These are phyloP conservation scores for Tricholomella constricta DNA, from an alignment of 768 basidiomycete species.

Conservation along the genomic window DNA sequence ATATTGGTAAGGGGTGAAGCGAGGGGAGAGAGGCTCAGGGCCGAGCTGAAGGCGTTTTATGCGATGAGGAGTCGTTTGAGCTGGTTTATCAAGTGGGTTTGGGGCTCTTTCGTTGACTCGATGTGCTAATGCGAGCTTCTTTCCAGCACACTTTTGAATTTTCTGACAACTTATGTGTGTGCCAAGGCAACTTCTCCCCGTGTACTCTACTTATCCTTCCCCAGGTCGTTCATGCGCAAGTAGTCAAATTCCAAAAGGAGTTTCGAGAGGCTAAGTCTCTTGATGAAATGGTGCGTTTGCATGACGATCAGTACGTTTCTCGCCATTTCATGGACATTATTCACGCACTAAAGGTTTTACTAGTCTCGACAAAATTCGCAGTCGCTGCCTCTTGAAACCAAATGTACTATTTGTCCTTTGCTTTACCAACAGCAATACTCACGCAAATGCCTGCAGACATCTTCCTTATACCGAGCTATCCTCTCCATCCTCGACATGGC, in stretches of 20 bases:
- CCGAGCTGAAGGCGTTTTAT: slow-evolving; percentile 70
- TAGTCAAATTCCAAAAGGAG: slow-evolving; percentile 57
- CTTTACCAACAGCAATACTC: background rate
- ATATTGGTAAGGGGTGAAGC: slow-evolving; percentile 63
- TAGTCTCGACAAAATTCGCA: slow-evolving; percentile 54
- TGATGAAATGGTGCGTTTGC: slow-evolving; percentile 73
- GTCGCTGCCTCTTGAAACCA: slow-evolving; percentile 62
- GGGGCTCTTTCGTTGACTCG: background rate
- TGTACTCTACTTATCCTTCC: background rate
- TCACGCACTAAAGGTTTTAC: slow-evolving; percentile 32
- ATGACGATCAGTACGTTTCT: slow-evolving; percentile 65
- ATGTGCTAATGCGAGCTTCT: background rate
- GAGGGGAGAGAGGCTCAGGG: slow-evolving; percentile 32
- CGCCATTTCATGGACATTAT: background rate
- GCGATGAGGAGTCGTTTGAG: slow-evolving; percentile 75
- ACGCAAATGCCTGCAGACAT: slow-evolving; percentile 46
- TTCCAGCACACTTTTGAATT: slow-evolving; percentile 46
- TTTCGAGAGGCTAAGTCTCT: slow-evolving; percentile 60
- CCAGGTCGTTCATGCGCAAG: slow-evolving; percentile 70
- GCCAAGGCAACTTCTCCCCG: background rate
- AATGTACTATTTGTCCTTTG: slow-evolving; percentile 43
- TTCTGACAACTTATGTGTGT: slow-evolving; percentile 72
- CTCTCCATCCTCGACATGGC: slow-evolving; percentile 73
- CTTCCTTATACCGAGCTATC: slow-evolving; percentile 64
- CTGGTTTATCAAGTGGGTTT: slow-evolving; percentile 84